Evolutionary conservation across 176 grass and related monocot species (phyloP), one percentile per base, ranked within the genome.

Genomic region (Typha latifolia): DNA sequence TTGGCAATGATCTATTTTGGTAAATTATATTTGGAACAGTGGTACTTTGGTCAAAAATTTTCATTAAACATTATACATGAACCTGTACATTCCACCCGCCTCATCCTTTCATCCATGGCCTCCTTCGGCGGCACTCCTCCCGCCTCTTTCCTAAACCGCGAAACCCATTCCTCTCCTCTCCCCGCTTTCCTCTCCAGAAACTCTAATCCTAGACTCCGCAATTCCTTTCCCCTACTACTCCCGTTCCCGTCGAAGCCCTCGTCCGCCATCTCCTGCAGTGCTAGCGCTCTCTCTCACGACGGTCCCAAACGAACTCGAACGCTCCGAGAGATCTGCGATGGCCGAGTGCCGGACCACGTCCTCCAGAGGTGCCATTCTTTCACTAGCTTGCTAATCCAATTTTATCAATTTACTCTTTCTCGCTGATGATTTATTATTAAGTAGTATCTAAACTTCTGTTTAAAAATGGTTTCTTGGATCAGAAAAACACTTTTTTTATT

Each of bases 281-380:
- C 15, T 57, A 4, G 19, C 2, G 32, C 19, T n/a, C 14, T 12
- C 69, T 34, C 16, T 19, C 22, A 23, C 37, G 56, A 14, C 7
- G 62, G 61, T 14, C 12, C 1, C 16, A 13, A 49, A n/a, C 47
- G 15, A 11, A 37, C 52, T 78, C 59, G 29, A 4, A 86, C 82
- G 24, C 84, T 96, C 53, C 82, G 84, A 23, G 82, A 89, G 79
- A 66, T 91, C 61, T 96, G 92, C 66, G 48, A 43, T 49, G 82
- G 82, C 49, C 78, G 72, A 64, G 85, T 96, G 14, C 92, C 85
- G 1, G 85, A 86, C 4, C 85, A 78, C 77, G 72, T 96, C 51
- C 64, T 91, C n/a, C 75, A 72, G 73, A 91, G 92, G 92, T 82
- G 26, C 32, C 52, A 6, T 37, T 37, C 34, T 37, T 37, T 6